These are phyloP conservation scores for Tolypocladium tropicale DNA, from an alignment of 2,329 filamentous ascomycete species.

Conservation along the genomic window DNA sequence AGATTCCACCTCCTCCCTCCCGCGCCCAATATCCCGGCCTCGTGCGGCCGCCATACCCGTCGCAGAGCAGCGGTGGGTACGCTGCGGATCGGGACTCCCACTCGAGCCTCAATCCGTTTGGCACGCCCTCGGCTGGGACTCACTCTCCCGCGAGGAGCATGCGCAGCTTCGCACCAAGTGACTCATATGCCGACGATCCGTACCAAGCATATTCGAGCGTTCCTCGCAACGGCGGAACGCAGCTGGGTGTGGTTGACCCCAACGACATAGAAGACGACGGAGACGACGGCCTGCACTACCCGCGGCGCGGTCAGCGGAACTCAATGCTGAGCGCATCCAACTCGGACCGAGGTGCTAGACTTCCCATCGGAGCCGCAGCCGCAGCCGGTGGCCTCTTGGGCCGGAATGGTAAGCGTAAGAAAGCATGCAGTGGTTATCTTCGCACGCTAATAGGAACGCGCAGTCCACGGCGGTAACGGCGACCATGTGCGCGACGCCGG, in stretches of 20 bases:
- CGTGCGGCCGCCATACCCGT: constrained; percentile 8
- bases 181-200: constrained; percentile 51
- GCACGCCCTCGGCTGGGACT: constrained; percentile 20
- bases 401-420: constrained; percentile 11
- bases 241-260: constrained; percentile 58
- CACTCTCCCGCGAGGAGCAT: constrained; percentile 40
- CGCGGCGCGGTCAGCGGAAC: constrained; percentile 31
- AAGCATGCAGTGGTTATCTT: neutral
- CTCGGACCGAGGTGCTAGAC: constrained; percentile 20
- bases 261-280: constrained; percentile 78
- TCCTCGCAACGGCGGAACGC: constrained; percentile 32
- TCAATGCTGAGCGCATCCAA: constrained; percentile 50
- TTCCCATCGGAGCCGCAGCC: constrained; percentile 25
- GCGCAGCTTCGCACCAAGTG: constrained; percentile 28
- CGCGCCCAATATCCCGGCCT: constrained; percentile 15
- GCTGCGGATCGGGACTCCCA: constrained; percentile 28
- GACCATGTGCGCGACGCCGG: constrained; percentile 1
- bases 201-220: constrained; percentile 48
- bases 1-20: constrained; percentile 27
- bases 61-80: constrained; percentile 7
- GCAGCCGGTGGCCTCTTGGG: constrained; percentile 28
- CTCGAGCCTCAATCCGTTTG: constrained; percentile 30
- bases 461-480: neutral
- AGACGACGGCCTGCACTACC: constrained; percentile 66
- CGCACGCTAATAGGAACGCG: neutral